A percentile compares a stretch with the other conserved stretches of the same genome.
Conservation (phyloP, 148 eudicot species). For the Amaranthus hypochondriacus region DNA sequence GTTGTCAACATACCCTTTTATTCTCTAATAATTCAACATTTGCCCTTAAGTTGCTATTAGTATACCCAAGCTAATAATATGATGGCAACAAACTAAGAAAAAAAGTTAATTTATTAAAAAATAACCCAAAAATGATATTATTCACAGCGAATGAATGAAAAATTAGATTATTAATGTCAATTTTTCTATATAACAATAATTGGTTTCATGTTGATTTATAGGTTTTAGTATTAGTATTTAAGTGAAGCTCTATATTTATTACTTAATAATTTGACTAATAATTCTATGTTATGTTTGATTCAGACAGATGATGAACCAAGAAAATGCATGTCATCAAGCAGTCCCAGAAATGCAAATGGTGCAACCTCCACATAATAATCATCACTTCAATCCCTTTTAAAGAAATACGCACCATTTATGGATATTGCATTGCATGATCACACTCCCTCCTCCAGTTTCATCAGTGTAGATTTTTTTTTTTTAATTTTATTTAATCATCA, state of each 20-base stretch:
- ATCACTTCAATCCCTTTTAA: constrained; percentile 59
- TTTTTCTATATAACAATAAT: too few relatives aligned
- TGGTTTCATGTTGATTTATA: too few relatives aligned
- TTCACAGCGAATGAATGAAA: too few relatives aligned
- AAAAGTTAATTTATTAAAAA: too few relatives aligned
- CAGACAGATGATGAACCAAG: constrained; percentile 64
- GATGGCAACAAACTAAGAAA: too few relatives aligned
- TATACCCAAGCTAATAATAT: too few relatives aligned
- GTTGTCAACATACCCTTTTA: too few relatives aligned
- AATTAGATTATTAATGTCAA: too few relatives aligned
- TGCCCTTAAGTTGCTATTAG: too few relatives aligned
- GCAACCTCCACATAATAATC: constrained; percentile 56
- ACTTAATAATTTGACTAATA: background rate
- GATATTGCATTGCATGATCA: constrained; percentile 5
- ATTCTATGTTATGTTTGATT: background rate
- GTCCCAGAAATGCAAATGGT: constrained; percentile 63
- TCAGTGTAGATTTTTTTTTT: constrained; percentile 7
- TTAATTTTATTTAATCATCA: background rate
- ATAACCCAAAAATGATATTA: too few relatives aligned
- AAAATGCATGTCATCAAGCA: constrained; percentile 70
- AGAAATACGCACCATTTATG: background rate
- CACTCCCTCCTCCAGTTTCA: background rate
- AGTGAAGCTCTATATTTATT: background rate
- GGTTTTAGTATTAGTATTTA: too few relatives aligned
- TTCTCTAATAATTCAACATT: too few relatives aligned